Evolutionary conservation across 179 eudicot genomes (phyloP), one percentile per base, ranked within the genome.

Genomic region (Gypsophila paniculata): DNA sequence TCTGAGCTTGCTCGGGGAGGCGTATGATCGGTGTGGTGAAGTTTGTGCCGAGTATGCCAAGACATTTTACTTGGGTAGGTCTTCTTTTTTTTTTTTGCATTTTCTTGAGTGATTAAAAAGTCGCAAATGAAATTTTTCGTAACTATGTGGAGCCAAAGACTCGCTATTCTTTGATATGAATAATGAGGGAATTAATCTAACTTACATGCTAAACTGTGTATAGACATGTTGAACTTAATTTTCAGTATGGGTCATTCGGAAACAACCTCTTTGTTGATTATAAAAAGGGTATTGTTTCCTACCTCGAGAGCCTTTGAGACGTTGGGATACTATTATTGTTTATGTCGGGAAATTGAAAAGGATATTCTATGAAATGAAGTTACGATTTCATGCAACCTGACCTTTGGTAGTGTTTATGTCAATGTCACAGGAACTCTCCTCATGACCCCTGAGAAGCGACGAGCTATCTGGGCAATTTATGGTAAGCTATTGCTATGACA

Each of bases 11-110:
- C 86, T 93, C 75, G 81, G 77, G 55, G 97, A 94, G 82, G 99
- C 99, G 57, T 91, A 94, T 82, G 94, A 91, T 74, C 86, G 99
- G 52, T 93, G 98, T 82, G 83, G 96, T 23, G 97, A 93, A 84
- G 90, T 93, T 59, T 91, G 97, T 84, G 97, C 97, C 34, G 98
- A 93, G 79, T 91, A 93, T 85, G 98, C 98, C 73, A 93, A 93
- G 82, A 93, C 98, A 22, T 93, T 93, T 85, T 89, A 93, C 87
- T 77, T 93, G 71, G 98, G 98, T 93, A 85, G 55, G 76, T 68
- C 29, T 59, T 74, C 29, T 79, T 38, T 19, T 73, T 70, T 17
- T 71, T 39, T 77, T 18, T 18, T 23, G 34, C 62, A 5, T 22
- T 58, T 49, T 11, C 32, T 42, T 63, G 17, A 51, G n/a, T n/a